phyloP scores from a whole-genome alignment of 2,329 filamentous ascomycete genomes.

The Colletotrichum graminicola region DNA sequence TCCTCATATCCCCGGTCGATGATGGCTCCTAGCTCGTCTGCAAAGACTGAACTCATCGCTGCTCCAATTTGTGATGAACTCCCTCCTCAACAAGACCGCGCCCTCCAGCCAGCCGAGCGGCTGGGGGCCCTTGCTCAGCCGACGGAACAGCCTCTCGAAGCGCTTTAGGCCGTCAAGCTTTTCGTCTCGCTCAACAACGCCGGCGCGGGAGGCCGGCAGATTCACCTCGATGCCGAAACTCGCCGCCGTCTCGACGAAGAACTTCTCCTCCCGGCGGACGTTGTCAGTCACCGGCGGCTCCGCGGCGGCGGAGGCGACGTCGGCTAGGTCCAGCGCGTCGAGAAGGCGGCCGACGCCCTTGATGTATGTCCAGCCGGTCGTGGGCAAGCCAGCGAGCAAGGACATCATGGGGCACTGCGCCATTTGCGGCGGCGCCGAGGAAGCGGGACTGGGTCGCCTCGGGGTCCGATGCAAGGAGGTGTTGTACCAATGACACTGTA shows the following conservation, averaged over 20 bases:
- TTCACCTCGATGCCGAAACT: conserved; percentile 69
- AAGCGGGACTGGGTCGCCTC: conserved; percentile 75
- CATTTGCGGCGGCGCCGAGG: conserved; percentile 73
- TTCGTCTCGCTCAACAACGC: conserved; percentile 46
- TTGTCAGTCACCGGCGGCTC: conserved; percentile 54
- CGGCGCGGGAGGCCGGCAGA: conserved; percentile 44
- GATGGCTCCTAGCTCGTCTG: conserved; percentile 65
- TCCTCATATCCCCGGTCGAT: conserved; percentile 65
- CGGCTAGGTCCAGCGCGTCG: conserved; percentile 69
- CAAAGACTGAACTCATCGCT: conserved; percentile 72
- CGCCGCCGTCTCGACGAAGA: conserved; percentile 74
- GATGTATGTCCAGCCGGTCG: conserved; percentile 79
- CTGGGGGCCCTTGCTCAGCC: conserved; percentile 61
- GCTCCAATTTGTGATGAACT: conserved; percentile 79
- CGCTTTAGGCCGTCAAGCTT: conserved; percentile 56
- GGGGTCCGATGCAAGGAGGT: conserved; percentile 65
- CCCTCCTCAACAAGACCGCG: conserved; percentile 71
- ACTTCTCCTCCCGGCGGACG: conserved; percentile 74
- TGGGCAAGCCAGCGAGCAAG: conserved; percentile 78
- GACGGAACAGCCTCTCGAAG: conserved; percentile 64
- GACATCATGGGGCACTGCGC: conserved; percentile 66
- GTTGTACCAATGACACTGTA: conserved; percentile 59
- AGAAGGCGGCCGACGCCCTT: conserved; percentile 75
- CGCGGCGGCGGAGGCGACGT: conserved; percentile 39
- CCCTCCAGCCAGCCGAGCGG: conserved; percentile 71